Conservation (phyloP, 1,139 yeast genomes). For the Schwanniomyces etchellsii region DNA sequence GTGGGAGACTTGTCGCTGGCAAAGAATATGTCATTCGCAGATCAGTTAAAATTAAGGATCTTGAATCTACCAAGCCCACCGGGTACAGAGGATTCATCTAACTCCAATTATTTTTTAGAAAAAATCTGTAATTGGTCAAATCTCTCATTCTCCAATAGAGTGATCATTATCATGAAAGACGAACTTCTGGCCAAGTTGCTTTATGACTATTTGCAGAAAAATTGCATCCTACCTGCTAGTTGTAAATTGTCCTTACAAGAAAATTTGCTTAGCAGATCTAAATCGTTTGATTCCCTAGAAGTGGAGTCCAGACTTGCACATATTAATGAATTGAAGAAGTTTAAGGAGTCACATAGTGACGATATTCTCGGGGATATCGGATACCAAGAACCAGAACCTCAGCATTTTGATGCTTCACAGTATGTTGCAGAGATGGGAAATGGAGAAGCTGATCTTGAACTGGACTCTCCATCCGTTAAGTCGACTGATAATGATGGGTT, state of each 20-base stretch:
- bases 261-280: conserved; percentile 34
- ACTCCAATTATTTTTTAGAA: conserved; percentile 20
- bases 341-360: conserved; percentile 19
- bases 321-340: conserved; percentile 19
- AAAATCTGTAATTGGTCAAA: conserved; percentile 41
- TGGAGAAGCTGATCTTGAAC: conserved; percentile 10
- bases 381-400: conserved; percentile 38
- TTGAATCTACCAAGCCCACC: conserved; percentile 17
- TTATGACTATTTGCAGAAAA: conserved; percentile 15
- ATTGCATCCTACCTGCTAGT: conserved; percentile 6
- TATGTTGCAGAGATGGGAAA: conserved; percentile 29
- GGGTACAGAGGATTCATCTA: conserved; percentile 5
- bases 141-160: conserved; percentile 35
- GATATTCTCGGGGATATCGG: conserved; percentile 9
- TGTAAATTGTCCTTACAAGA: conserved; percentile 36
- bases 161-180: conserved; percentile 34
- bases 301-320: conserved; percentile 11
- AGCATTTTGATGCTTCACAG: conserved; percentile 20
- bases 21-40: conserved; percentile 24
- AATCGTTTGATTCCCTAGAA: conserved; percentile 27
- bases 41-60: conserved; percentile 28
- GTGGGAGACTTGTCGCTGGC: conserved; percentile 6
- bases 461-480: not conserved
- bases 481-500: conserved; percentile 2
- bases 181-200: conserved; percentile 25